Percentiles rank a stretch among this genome's conserved stretches.
These are phyloP conservation scores for Neoboletus subvelutipes DNA, from an alignment of 768 basidiomycete species.

Conservation along the genomic window DNA sequence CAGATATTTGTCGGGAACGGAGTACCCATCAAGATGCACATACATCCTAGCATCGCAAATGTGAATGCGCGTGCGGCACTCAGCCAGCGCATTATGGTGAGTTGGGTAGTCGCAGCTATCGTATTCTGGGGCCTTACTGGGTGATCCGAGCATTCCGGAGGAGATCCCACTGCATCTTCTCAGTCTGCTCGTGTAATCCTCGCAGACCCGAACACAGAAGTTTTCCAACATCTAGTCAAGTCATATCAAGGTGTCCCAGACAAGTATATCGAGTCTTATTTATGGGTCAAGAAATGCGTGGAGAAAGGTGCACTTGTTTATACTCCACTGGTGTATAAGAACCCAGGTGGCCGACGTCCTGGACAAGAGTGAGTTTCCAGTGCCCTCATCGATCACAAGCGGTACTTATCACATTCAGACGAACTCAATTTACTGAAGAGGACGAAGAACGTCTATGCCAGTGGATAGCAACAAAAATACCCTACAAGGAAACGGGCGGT, in stretches of 20 bases:
- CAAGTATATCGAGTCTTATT: slow-evolving; percentile 77
- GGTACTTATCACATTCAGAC: slow-evolving; percentile 39
- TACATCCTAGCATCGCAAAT: slow-evolving; percentile 79
- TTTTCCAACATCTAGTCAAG: slow-evolving; percentile 72
- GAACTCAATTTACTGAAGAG: slow-evolving; percentile 74
- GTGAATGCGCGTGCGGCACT: slow-evolving; percentile 67
- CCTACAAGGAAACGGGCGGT: slow-evolving; percentile 79
- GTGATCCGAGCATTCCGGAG: slow-evolving; percentile 69
- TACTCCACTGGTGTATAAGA: slow-evolving; percentile 79
- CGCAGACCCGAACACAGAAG: slow-evolving; percentile 76
- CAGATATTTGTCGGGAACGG: slow-evolving; percentile 75
- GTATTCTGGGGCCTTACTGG: background rate
- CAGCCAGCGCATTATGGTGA: slow-evolving; percentile 69
- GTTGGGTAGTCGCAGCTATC: slow-evolving; percentile 10
- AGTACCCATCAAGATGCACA: slow-evolving; percentile 69
- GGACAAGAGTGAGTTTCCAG: slow-evolving; percentile 67
- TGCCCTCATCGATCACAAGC: background rate
- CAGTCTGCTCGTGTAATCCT: slow-evolving; percentile 74
- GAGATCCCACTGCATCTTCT: slow-evolving; percentile 69
- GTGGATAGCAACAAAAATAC: slow-evolving; percentile 83
- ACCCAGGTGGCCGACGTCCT: slow-evolving; percentile 76
- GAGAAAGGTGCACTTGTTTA: slow-evolving; percentile 64
- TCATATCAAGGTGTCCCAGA: slow-evolving; percentile 65
- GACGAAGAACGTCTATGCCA: slow-evolving; percentile 73
- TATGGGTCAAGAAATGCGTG: slow-evolving; percentile 84